Percentiles rank a stretch among this genome's conserved stretches.
Evolutionary conservation across 352 stramenopile species (phyloP).

Genomic region (Phytophthora fragariaefolia): DNA sequence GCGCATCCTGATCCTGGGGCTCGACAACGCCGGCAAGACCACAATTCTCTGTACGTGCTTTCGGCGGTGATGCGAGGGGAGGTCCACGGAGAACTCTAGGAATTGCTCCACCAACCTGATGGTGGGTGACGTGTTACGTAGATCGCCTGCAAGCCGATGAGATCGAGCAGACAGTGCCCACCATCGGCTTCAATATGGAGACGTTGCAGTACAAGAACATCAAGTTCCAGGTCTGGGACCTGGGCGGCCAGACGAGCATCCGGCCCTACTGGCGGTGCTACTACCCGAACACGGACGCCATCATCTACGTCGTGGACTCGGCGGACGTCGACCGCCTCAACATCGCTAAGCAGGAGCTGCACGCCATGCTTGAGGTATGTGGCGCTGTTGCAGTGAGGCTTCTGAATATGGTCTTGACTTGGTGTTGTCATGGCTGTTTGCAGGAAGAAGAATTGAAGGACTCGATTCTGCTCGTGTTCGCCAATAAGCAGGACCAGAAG

Average conservation of each 20-base stretch:
- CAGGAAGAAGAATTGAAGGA: slow-evolving; percentile 99
- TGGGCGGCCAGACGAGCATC: slow-evolving; percentile 99
- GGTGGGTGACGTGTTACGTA: slow-evolving; percentile 29
- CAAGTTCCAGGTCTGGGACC: slow-evolving; percentile 99
- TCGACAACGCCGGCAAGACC: slow-evolving; percentile 99
- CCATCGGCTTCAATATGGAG: slow-evolving; percentile 98
- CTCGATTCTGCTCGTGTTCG: slow-evolving; percentile 99
- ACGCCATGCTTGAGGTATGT: slow-evolving; percentile 96
- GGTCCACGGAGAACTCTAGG: background rate
- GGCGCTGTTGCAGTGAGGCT: background rate
- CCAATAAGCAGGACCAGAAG: slow-evolving; percentile 99
- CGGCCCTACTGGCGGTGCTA: slow-evolving; percentile 99
- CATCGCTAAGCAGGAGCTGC: slow-evolving; percentile 98
- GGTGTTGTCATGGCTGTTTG: slow-evolving; percentile 5
- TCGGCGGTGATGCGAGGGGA: background rate
- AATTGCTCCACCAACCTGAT: slow-evolving; percentile 2
- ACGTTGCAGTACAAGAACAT: slow-evolving; percentile 93
- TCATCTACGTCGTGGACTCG: slow-evolving; percentile 97
- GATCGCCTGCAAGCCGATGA: slow-evolving; percentile 91
- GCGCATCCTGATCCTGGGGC: slow-evolving; percentile 99
- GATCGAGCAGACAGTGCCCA: slow-evolving; percentile 99
- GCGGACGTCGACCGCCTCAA: slow-evolving; percentile 97
- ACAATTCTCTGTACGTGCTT: slow-evolving; percentile 97
- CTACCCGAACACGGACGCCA: slow-evolving; percentile 98
- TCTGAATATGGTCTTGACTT: background rate